A percentile compares a stretch with the other conserved stretches of the same genome.
These are phyloP conservation scores for Bipolaris gigantea DNA, from an alignment of 2,329 filamentous ascomycete genomes.

Conservation along the genomic window DNA sequence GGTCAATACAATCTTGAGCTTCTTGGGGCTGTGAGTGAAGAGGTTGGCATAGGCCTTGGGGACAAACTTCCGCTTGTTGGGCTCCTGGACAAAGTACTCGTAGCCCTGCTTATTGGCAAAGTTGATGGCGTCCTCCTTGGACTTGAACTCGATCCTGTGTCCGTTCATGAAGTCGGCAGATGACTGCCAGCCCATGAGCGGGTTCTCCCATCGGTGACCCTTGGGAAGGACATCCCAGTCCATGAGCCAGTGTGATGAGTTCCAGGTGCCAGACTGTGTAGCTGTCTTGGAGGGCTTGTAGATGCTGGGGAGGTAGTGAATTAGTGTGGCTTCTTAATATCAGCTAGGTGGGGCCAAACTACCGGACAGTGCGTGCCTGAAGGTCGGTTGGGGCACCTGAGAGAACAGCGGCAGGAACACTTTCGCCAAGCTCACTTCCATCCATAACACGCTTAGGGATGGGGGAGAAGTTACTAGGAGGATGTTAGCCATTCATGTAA, in stretches of 20 bases:
- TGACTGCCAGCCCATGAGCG: constrained; percentile 97
- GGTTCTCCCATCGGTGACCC: constrained; percentile 98
- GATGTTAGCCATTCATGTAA: constrained; percentile 24
- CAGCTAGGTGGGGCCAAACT: constrained; percentile 38
- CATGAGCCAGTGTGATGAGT: constrained; percentile 87
- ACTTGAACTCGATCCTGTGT: constrained; percentile 84
- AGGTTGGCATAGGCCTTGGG: constrained; percentile 98
- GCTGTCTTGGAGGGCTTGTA: constrained; percentile 91
- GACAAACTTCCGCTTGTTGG: constrained; percentile 79
- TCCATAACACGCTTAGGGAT: constrained; percentile 88
- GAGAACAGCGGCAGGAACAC: constrained; percentile 78
- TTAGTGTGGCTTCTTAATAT: constrained; percentile 9
- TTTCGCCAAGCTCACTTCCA: constrained; percentile 77
- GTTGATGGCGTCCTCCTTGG: constrained; percentile 88
- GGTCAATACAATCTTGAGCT: constrained; percentile 78
- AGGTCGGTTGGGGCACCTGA: constrained; percentile 93
- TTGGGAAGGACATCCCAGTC: constrained; percentile 95
- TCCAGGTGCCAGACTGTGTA: constrained; percentile 91
- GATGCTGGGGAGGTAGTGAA: constrained; percentile 64
- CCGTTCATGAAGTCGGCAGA: constrained; percentile 95
- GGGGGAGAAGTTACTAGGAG: constrained; percentile 78
- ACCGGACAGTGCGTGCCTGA: constrained; percentile 93
- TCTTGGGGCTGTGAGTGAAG: constrained; percentile 81
- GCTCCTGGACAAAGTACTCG: constrained; percentile 98
- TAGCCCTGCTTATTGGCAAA: constrained; percentile 99